These are phyloP conservation scores for Jatropha podagrica DNA, from an alignment of 441 rosid genomes.

Conservation along the genomic window DNA sequence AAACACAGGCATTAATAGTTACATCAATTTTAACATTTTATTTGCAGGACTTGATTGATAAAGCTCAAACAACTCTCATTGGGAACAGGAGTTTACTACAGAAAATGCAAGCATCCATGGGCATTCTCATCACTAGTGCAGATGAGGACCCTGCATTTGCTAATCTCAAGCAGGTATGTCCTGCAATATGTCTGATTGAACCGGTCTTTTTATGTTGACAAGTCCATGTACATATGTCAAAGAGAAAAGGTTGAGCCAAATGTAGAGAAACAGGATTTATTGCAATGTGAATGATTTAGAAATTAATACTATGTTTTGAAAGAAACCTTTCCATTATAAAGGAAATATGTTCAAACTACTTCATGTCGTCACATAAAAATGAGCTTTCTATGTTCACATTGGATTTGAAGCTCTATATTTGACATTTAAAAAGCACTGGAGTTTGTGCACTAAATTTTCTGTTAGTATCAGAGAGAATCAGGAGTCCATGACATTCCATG, in stretches of 20 bases:
- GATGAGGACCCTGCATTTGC: constrained; percentile 59
- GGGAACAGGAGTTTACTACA: constrained; percentile 62
- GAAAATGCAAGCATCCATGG: constrained; percentile 61
- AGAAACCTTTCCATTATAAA: neutral
- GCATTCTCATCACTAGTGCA: constrained; percentile 39
- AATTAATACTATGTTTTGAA: neutral
- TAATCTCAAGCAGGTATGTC: constrained; percentile 65
- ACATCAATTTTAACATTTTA: neutral
- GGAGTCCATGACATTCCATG: neutral
- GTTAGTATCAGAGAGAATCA: neutral
- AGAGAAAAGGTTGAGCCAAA: neutral
- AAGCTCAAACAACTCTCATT: constrained; percentile 64
- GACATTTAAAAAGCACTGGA: neutral
- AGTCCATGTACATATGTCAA: neutral
- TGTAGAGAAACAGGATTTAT: neutral
- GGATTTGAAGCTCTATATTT: neutral
- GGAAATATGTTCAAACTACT: neutral
- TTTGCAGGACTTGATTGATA: constrained; percentile 83
- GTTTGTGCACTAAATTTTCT: neutral
- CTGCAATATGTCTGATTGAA: neutral
- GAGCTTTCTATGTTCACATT: neutral
- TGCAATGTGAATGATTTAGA: neutral
- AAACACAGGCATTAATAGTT: neutral
- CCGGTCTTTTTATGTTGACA: neutral
- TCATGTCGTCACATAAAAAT: neutral